phyloP scores from a whole-genome alignment of 257 asterid species.

The Solanum ahanhuiri region DNA sequence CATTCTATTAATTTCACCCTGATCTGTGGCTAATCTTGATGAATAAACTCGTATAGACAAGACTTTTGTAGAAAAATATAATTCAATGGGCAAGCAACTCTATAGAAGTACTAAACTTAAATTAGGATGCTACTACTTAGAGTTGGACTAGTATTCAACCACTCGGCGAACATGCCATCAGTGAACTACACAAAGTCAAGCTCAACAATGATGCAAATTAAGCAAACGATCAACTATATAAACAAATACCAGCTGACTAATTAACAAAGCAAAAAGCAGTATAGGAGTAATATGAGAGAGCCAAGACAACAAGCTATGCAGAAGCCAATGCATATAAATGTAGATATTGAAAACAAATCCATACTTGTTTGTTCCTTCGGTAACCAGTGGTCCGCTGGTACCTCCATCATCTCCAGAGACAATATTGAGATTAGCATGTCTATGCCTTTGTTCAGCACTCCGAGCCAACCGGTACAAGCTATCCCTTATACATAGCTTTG shows the following conservation, averaged over 20 bases:
- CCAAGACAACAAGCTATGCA: not conserved
- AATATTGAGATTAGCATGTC: constrained; percentile 16
- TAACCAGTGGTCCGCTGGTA: constrained; percentile 23
- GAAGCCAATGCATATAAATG: not conserved
- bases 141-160: not conserved
- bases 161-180: not conserved
- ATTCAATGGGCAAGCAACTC: not conserved
- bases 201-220: not conserved
- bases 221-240: not conserved
- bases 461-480: constrained; percentile 82
- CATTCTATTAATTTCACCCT: not conserved
- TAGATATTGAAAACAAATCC: not conserved
- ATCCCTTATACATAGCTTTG: constrained; percentile 83
- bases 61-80: not conserved
- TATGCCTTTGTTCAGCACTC: constrained; percentile 76
- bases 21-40: not conserved
- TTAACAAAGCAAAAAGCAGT: not conserved
- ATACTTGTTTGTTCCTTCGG: constrained; percentile 52
- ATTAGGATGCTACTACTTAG: not conserved
- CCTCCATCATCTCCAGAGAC: constrained; percentile 33
- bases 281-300: not conserved
- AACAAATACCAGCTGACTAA: not conserved
- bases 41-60: not conserved
- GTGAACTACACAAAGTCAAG: not conserved
- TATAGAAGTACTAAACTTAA: not conserved